phyloP scores from a whole-genome alignment of 192 early-diverging fungal species.

The Spizellomyces punctatus region DNA sequence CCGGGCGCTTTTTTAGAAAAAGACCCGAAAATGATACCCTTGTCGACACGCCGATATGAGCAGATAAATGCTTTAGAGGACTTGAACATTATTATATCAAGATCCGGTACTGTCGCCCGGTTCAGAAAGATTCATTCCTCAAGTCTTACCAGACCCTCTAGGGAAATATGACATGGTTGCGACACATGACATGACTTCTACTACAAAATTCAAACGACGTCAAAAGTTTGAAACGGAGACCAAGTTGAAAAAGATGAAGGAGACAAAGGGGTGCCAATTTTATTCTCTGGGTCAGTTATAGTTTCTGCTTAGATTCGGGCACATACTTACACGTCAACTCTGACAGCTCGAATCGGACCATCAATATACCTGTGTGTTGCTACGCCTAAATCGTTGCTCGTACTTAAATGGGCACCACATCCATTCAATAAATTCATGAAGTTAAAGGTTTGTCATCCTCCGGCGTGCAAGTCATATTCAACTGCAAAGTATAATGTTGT shows the following conservation, averaged over 20 bases:
- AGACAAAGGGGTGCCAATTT: conserved; percentile 51
- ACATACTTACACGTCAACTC: background rate
- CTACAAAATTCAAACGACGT: conserved; percentile 40
- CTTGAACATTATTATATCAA: conserved; percentile 53
- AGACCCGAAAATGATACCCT: conserved; percentile 43
- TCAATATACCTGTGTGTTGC: conserved; percentile 51
- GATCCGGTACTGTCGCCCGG: conserved; percentile 38
- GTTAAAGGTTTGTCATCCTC: conserved; percentile 13
- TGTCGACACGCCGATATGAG: conserved; percentile 52
- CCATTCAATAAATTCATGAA: conserved; percentile 62
- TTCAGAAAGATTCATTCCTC: background rate
- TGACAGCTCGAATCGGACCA: conserved; percentile 27
- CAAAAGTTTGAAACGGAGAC: conserved; percentile 61
- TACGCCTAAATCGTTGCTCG: conserved; percentile 39
- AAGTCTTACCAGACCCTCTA: conserved; percentile 6
- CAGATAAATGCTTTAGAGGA: conserved; percentile 54
- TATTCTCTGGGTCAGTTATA: conserved; percentile 44
- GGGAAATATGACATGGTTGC: conserved; percentile 56
- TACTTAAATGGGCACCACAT: conserved; percentile 57
- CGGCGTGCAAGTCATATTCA: too few species aligned
- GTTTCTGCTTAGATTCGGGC: background rate
- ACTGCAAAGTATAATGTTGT: background rate
- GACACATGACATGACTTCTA: conserved; percentile 44
- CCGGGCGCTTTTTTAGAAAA: conserved; percentile 9
- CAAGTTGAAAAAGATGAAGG: conserved; percentile 53